phyloP scores from a whole-genome alignment of 306 rosid genomes.

The Prosopis cineraria region DNA sequence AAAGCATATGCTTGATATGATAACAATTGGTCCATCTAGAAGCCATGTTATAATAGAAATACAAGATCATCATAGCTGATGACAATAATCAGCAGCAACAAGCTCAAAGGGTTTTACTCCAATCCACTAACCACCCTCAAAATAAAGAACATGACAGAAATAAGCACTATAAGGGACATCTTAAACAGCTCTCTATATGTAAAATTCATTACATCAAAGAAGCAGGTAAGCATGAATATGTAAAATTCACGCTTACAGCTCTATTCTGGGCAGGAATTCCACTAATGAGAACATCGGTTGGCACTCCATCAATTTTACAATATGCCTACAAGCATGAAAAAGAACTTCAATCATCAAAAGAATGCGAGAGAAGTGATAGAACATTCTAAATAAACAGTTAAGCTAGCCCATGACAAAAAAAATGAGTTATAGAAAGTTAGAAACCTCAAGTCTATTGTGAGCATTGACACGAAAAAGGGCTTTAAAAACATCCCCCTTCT shows the following conservation, averaged over 20 bases:
- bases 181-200: background rate
- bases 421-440: background rate
- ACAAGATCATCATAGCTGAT: background rate
- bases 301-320: conserved; percentile 83
- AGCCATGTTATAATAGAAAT: conserved; percentile 15
- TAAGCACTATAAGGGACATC: background rate
- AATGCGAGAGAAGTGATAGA: conserved; percentile 19
- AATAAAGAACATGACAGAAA: background rate
- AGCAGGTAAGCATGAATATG: background rate
- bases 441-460: conserved; percentile 81
- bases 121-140: background rate
- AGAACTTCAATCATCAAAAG: background rate
- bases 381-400: background rate
- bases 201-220: background rate
- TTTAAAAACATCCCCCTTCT: conserved; percentile 76
- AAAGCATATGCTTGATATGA: conserved; percentile 25
- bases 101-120: background rate
- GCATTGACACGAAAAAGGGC: conserved; percentile 83
- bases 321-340: conserved; percentile 60
- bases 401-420: background rate
- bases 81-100: background rate
- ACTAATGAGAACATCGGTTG: conserved; percentile 65
- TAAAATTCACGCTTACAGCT: conserved; percentile 76
- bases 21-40: conserved; percentile 28
- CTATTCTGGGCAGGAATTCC: conserved; percentile 83